These are phyloP conservation scores for Microsporum canis DNA, from an alignment of 2,329 filamentous ascomycete genomes.

Conservation along the genomic window DNA sequence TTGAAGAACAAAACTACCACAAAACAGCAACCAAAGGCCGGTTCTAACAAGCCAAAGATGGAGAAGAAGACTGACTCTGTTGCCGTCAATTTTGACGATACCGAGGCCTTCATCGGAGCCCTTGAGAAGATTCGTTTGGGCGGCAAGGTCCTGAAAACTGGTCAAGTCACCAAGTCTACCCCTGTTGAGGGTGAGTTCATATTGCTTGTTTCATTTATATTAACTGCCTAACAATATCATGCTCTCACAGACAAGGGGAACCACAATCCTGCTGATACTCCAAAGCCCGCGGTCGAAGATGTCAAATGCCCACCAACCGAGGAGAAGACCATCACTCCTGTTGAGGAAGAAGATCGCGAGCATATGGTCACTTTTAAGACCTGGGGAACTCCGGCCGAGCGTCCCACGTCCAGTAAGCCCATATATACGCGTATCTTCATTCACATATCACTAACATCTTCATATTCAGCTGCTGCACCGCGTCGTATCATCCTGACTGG, in stretches of 20 bases:
- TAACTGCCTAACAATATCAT: not conserved
- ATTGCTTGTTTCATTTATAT: not conserved
- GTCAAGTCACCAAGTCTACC: not conserved
- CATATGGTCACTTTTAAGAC: constrained; percentile 21
- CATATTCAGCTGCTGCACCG: constrained; percentile 7
- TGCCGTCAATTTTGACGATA: not conserved
- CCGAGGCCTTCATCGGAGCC: constrained; percentile 1
- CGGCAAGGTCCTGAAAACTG: not conserved
- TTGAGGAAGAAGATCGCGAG: constrained; percentile 22
- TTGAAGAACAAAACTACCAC: not conserved
- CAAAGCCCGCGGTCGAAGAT: not conserved
- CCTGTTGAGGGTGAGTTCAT: not conserved
- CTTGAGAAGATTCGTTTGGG: not conserved
- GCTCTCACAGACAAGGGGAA: not conserved
- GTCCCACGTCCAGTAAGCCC: constrained; percentile 21
- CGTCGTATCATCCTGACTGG: constrained; percentile 25
- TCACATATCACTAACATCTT: constrained; percentile 1
- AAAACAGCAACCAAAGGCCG: not conserved
- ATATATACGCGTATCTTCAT: not conserved
- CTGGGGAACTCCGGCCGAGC: constrained; percentile 22
- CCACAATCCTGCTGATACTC: not conserved
- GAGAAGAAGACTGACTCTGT: not conserved
- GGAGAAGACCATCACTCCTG: not conserved
- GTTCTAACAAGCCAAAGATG: not conserved
- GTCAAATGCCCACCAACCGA: not conserved